Evolutionary conservation across 768 basidiomycete genomes (phyloP).

Genomic region (Lactifluus echinatus): DNA sequence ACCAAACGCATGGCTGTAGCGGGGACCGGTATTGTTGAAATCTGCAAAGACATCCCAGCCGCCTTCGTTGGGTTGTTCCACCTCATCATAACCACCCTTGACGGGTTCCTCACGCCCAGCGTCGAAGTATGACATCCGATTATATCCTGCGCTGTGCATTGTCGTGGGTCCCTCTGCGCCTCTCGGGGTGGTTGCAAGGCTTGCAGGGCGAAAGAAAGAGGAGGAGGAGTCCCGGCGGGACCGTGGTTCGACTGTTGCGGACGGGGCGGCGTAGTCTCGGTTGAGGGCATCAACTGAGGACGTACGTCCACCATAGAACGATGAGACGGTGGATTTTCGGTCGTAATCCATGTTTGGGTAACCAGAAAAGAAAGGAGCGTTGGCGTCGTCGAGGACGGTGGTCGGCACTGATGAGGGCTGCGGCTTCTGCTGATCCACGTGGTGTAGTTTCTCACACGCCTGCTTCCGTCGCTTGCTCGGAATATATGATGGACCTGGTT

Average conservation of each 20-base stretch:
- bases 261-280: constrained; percentile 36
- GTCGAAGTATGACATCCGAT: constrained; percentile 56
- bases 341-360: constrained; percentile 56
- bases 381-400: constrained; percentile 2
- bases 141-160: constrained; percentile 53
- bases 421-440: not conserved
- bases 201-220: constrained; percentile 47
- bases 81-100: constrained; percentile 68
- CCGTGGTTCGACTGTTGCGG: constrained; percentile 26
- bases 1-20: constrained; percentile 60
- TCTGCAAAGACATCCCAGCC: constrained; percentile 82
- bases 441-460: not conserved
- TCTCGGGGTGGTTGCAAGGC: constrained; percentile 27
- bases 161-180: constrained; percentile 22
- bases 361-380: not conserved
- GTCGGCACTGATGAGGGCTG: not conserved
- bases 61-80: constrained; percentile 37
- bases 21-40: constrained; percentile 80
- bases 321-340: constrained; percentile 70
- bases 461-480: no score
- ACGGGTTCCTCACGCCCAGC: constrained; percentile 67
- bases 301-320: constrained; percentile 65
- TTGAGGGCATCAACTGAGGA: constrained; percentile 55
- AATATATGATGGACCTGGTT: no score
- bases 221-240: constrained; percentile 61